Base-by-base conservation (phyloP, 768 basidiomycete genomes). In the Ramaria sp. region DNA sequence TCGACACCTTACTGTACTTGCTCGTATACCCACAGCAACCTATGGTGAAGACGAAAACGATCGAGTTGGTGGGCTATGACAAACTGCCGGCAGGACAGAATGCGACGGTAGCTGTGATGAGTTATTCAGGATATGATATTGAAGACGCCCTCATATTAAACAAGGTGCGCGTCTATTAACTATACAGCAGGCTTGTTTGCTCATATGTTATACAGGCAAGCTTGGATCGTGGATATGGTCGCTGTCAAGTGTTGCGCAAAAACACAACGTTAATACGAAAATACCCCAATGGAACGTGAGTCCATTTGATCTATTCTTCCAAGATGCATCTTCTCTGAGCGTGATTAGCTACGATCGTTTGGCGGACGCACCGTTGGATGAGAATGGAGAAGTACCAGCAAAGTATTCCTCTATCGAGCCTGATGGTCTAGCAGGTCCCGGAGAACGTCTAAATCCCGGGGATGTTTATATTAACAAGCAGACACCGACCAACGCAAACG, bases 11-110 rank as follows among this genome's bases (percentile, higher is more conserved):
- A 37, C 76, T 99, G n/a, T 99, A 99, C 69, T 78, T 99, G 49
- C 87, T 90, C 34, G 93, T 97, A 9, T 99, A 99, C 62, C 96
- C 96, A 22, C 96, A 99, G 65, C 91, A 97, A 62, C 96, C 96
- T 2, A 96, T 99, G 95, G 94, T 97, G 57, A 97, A 98, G 69
- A 96, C 96, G 5, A 94, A 93, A 69, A 96, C 96, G 1, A 99
- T 98, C 55, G 96, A 99, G 66, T 70, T 99, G 51, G 79, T 97
- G 54, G 95, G 94, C 1, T 99, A 98, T 65, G 94, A 99, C 69
- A 85, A 85, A 57, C 78, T 99, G 4, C 96, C 96, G 4, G 96
- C 96, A 4, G 96, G 96, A 13, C 94, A 99, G 68, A 99, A 99
- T 65, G 96, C 96, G 10, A 97, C 85, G 0, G 91, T 99, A 43